Percentiles rank a stretch among this genome's conserved stretches.
These are phyloP conservation scores for Trebouxia sp. DNA, from an alignment of 139 green algal genomes.

Conservation along the genomic window DNA sequence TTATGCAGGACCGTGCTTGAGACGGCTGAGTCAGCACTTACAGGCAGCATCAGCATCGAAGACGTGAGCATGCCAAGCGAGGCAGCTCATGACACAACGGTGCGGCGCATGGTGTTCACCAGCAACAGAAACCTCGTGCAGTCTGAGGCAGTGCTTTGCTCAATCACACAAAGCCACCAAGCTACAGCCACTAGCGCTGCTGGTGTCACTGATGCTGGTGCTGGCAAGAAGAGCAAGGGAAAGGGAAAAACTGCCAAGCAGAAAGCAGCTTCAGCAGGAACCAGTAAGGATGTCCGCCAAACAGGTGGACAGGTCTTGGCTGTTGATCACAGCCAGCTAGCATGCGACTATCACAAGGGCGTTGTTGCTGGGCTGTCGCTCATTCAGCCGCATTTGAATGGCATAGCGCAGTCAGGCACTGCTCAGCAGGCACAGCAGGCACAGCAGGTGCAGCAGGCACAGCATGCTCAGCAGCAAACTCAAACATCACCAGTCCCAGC, in stretches of 20 bases:
- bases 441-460: not conserved
- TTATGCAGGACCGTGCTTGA: conserved; percentile 33
- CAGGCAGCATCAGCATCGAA: conserved; percentile 49
- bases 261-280: not conserved
- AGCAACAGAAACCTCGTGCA: conserved; percentile 51
- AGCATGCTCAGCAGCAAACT: not conserved
- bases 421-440: not conserved
- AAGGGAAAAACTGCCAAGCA: conserved; percentile 9
- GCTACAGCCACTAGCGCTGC: not conserved
- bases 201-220: not conserved
- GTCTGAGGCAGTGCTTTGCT: conserved; percentile 46
- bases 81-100: not conserved
- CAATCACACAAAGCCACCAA: not conserved
- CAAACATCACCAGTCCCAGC: not conserved
- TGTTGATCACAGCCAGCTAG: conserved; percentile 40
- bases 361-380: conserved; percentile 51
- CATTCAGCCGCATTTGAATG: not conserved
- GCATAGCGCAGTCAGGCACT: not conserved
- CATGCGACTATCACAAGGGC: conserved; percentile 50
- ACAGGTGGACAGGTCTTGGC: not conserved
- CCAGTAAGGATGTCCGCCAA: not conserved
- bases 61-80: conserved; percentile 44
- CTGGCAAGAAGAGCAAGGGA: conserved; percentile 3
- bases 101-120: conserved; percentile 57
- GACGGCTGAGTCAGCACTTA: conserved; percentile 36